Evolutionary conservation across 352 stramenopile genomes (phyloP), one percentile per base, ranked within the genome.

Genomic region (Phytophthora tubulina): DNA sequence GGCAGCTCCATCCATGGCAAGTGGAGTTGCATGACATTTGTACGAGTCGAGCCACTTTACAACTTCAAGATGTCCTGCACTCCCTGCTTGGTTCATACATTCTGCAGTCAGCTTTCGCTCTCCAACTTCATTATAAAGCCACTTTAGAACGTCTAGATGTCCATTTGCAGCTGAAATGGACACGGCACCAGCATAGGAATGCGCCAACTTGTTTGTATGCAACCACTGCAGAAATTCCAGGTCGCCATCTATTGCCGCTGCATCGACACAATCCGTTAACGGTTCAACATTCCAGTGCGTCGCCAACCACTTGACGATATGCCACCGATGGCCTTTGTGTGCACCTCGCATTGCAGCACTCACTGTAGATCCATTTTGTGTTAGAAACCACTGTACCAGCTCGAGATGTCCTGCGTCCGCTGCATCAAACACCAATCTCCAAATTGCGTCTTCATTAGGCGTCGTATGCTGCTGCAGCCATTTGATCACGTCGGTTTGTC

Each of bases 1-100:
- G 32, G 68, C 68, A 44, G 68, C 68, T 33, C 42, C 63, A 67
- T 75, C 68, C 62, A 75, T 75, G 3, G 68, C 68, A 31, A 31
- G 4, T 33, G 39, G 55, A 11, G 62, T 68, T 21, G 68, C 55
- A 4, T 49, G 41, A 9, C 68, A 75, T 2, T 75, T 3, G 15
- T 60, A 48, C 3, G 39, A 51, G 27, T 68, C 44, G 4, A 75
- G 63, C 68, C 68, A 75, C 44, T 72, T 58, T 3, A 75, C 54
- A 9, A 68, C 62, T 14, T 75, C 42, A 3, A 75, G 31, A 21
- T 72, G 62, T 6, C 68, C 68, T 41, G 32, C 63, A 63, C 62
- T 59, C 38, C 62, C 68, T 35, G 68, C 68, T 63, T 53, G 17
- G 30, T 59, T 32, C 39, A 68, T 63, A 30, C 48, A 67, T n/a